These are phyloP conservation scores for Neurospora sp. DNA, from an alignment of 2,329 filamentous ascomycete species.

Conservation along the genomic window DNA sequence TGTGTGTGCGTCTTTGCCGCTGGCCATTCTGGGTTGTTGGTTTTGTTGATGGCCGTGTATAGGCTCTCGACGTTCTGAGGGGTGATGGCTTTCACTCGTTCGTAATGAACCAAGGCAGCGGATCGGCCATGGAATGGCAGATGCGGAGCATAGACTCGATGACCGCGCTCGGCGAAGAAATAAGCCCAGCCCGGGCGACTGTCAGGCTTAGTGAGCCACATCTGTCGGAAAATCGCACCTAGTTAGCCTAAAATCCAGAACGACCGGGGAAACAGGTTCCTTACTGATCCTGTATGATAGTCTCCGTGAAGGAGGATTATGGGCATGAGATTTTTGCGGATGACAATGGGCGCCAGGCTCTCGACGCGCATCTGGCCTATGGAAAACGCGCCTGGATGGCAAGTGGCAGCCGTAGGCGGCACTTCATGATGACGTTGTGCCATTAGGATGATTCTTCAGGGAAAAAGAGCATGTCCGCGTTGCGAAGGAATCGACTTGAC, in stretches of 20 bases:
- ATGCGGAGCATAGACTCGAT: slow-evolving; percentile 34
- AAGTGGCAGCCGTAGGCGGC: not conserved
- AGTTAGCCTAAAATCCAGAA: not conserved
- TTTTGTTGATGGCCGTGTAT: slow-evolving; percentile 23
- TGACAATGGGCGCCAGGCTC: not conserved
- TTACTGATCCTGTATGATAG: slow-evolving; percentile 6
- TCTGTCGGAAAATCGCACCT: slow-evolving; percentile 13
- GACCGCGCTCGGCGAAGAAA: slow-evolving; percentile 31
- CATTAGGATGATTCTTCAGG: not conserved
- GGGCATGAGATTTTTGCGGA: not conserved
- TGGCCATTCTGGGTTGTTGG: slow-evolving; percentile 13
- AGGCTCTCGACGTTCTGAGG: slow-evolving; percentile 19
- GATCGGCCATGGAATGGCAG: slow-evolving; percentile 29
- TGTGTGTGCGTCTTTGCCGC: slow-evolving; percentile 23
- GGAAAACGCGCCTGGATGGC: not conserved
- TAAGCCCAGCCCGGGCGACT: slow-evolving; percentile 31
- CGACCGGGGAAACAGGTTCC: slow-evolving; percentile 9
- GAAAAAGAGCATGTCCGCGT: not conserved
- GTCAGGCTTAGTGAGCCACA: slow-evolving; percentile 26
- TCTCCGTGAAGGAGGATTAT: slow-evolving; percentile 10
- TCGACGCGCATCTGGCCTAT: not conserved
- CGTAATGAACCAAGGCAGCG: not conserved
- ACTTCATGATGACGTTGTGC: not conserved
- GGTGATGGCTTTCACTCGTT: slow-evolving; percentile 7
- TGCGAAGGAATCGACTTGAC: not conserved